Evolutionary conservation across 768 basidiomycete species (phyloP).

Genomic region (Sutorius australiensis): DNA sequence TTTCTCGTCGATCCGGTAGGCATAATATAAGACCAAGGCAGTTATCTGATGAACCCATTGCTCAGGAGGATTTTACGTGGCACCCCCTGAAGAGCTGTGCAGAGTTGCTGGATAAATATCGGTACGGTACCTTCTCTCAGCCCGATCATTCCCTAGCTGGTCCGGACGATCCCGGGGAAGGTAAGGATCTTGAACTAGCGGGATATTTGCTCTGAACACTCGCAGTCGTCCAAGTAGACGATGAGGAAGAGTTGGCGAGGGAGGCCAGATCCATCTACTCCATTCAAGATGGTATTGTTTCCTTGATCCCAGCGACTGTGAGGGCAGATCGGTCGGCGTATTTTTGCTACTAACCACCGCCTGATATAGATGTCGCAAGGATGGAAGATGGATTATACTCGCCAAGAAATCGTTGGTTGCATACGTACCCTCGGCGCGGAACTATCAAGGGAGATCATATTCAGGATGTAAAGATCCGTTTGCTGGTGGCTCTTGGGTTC

Average conservation of each 20-base stretch:
- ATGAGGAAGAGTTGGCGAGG: conserved; percentile 21
- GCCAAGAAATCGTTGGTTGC: conserved; percentile 39
- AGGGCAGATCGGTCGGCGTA: conserved; percentile 2
- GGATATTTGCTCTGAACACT: conserved; percentile 7
- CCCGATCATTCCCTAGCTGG: conserved; percentile 51
- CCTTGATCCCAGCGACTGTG: conserved; percentile 27
- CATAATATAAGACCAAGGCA: neutral
- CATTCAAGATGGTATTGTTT: conserved; percentile 16
- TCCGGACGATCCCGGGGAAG: conserved; percentile 25
- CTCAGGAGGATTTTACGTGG: conserved; percentile 77
- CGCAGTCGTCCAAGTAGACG: conserved; percentile 10
- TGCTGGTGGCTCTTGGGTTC: neutral
- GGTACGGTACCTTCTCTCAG: conserved; percentile 67
- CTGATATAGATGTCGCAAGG: conserved; percentile 19
- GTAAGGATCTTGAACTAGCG: conserved; percentile 14
- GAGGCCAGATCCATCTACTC: conserved; percentile 23
- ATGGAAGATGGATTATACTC: conserved; percentile 31
- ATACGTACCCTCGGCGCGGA: conserved; percentile 43
- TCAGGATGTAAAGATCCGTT: conserved; percentile 22
- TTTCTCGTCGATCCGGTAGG: conserved; percentile 82
- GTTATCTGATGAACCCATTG: conserved; percentile 2
- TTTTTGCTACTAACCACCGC: conserved; percentile 4
- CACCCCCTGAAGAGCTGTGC: conserved; percentile 59
- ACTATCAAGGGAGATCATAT: conserved; percentile 39
- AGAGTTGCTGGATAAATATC: conserved; percentile 58